Evolutionary conservation across 2,329 filamentous ascomycete genomes (phyloP).

Genomic region (Penicillium paneum): DNA sequence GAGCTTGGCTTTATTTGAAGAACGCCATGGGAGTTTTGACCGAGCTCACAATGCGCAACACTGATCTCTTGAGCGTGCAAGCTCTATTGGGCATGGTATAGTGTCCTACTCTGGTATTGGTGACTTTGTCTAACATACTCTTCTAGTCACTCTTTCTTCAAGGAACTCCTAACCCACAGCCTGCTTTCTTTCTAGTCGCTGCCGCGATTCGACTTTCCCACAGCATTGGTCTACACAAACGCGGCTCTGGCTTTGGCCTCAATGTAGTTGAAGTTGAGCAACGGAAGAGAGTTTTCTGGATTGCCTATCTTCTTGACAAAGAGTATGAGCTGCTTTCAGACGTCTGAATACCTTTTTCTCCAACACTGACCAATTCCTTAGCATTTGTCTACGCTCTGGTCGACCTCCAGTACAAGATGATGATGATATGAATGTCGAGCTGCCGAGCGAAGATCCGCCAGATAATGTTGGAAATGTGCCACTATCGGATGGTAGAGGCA

Average conservation of each 20-base stretch:
- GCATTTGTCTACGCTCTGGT: constrained; percentile 68
- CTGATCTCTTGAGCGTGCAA: constrained; percentile 90
- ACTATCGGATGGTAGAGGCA: constrained; percentile 79
- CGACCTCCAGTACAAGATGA: constrained; percentile 70
- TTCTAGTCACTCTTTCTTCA: constrained; percentile 79
- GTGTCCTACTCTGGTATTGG: neutral
- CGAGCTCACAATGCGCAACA: constrained; percentile 93
- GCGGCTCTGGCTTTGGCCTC: constrained; percentile 85
- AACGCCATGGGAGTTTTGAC: constrained; percentile 92
- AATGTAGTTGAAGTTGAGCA: constrained; percentile 95
- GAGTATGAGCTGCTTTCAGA: constrained; percentile 46
- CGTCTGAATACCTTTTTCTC: neutral
- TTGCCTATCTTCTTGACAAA: constrained; percentile 70
- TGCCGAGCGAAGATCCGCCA: constrained; percentile 83
- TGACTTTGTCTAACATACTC: constrained; percentile 6
- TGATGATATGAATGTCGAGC: constrained; percentile 90
- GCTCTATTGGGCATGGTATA: constrained; percentile 81
- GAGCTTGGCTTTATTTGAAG: constrained; percentile 93
- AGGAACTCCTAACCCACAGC: constrained; percentile 94
- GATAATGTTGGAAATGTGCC: constrained; percentile 96
- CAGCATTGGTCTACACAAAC: constrained; percentile 92
- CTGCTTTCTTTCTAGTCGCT: constrained; percentile 84
- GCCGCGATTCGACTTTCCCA: constrained; percentile 87
- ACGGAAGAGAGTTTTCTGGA: constrained; percentile 74
- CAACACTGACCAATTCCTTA: constrained; percentile 25